Base-by-base conservation (phyloP, 352 stramenopile genomes). In the Blastocystis sp. region DNA sequence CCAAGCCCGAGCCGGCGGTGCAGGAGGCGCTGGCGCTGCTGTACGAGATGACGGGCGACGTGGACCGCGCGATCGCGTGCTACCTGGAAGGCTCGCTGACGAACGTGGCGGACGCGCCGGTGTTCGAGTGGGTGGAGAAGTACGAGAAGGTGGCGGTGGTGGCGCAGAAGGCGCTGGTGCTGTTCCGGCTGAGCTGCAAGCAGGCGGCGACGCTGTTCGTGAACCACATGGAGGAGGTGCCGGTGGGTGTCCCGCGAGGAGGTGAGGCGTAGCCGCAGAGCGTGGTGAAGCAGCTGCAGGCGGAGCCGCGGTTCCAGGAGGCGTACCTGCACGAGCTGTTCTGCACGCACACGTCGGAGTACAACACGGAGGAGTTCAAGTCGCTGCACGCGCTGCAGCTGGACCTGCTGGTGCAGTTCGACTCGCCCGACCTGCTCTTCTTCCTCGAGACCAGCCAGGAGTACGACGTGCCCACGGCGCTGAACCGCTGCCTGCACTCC, bases 321-420 rank as follows among this genome's bases (percentile, higher is more conserved):
- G 71, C n/a, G 10, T 81, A 81, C 52, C 59, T 81, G 56, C 71
- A 61, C 38, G 71, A 81, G 71, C 56, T 81, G 28, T 81, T 81
- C 71, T 64, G 52, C 52, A 17, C 40, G 14, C 71, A 61, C n/a
- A 81, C 71, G n/a, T 81, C 71, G 7, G 71, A 81, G 71, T 81
- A 81, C 71, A 81, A 81, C 59, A 81, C 40, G 19, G 71, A 81
- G 41, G 71, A 81, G 59, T 81, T 48, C 59, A 81, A 81, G 71
- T 23, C 71, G n/a, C 48, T 81, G 41, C 71, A 81, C 41, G 19
- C 71, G 23, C 59, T 81, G 28, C 71, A 81, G 40, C 59, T 81
- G 45, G 71, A 81, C 59, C 56, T 81, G 52, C 71, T 81, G 41
- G 1, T 81, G 0, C 43, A 81, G 56, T 81, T 67, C 56, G 38